Evolutionary conservation across 371 early-diverging fungal genomes (phyloP).

Genomic region (Syncephalastrum monosporum): DNA sequence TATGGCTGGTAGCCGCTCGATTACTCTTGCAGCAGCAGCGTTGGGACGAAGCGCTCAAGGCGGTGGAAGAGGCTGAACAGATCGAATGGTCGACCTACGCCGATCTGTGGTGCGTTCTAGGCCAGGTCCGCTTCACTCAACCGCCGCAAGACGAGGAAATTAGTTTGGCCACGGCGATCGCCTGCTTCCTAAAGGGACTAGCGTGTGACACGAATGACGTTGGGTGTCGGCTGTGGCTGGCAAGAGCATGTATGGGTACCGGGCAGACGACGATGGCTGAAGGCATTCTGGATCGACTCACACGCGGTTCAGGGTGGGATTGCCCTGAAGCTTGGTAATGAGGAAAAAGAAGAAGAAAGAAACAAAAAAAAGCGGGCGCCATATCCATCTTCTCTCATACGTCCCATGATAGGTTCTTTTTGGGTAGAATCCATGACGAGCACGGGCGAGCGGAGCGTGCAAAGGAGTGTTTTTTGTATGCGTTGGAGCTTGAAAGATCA

Average conservation of each 20-base stretch:
- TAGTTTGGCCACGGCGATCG: constrained; percentile 22
- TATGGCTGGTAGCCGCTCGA: constrained; percentile 67
- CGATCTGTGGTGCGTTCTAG: constrained; percentile 61
- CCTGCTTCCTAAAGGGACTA: constrained; percentile 56
- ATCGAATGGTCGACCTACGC: constrained; percentile 55
- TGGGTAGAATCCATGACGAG: constrained; percentile 54
- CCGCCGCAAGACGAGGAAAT: constrained; percentile 24
- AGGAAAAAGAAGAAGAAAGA: too few species aligned
- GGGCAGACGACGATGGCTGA: constrained; percentile 55
- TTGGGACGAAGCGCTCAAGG: constrained; percentile 62
- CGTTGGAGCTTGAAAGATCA: constrained; percentile 69
- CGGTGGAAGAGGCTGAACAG: constrained; percentile 67
- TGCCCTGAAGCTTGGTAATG: constrained; percentile 64
- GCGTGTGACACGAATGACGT: constrained; percentile 50
- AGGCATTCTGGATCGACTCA: constrained; percentile 51
- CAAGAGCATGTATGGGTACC: constrained; percentile 41
- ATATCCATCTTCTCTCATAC: too few species aligned
- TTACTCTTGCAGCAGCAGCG: constrained; percentile 56
- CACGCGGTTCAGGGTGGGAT: constrained; percentile 62
- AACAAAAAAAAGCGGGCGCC: too few species aligned
- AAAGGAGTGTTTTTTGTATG: constrained; percentile 70
- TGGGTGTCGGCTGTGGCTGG: constrained; percentile 45
- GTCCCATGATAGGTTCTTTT: constrained; percentile 40
- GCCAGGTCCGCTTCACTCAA: constrained; percentile 45
- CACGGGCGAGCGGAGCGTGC: constrained; percentile 58